Percentiles rank a stretch among this genome's conserved stretches.
These are phyloP conservation scores for Penicillium sp. DNA, from an alignment of 2,329 filamentous ascomycete genomes.

Conservation along the genomic window DNA sequence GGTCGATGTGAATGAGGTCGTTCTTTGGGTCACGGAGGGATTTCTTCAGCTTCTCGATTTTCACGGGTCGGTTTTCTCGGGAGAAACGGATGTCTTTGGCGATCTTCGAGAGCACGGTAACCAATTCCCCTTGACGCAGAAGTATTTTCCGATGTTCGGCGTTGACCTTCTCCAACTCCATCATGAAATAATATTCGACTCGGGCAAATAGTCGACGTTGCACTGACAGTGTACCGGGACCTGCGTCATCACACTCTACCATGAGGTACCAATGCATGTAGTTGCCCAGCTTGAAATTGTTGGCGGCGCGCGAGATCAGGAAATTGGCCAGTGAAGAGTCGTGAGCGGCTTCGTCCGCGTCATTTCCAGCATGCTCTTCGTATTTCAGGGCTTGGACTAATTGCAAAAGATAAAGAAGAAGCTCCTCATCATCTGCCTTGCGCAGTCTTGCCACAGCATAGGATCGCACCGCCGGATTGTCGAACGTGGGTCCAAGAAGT, in stretches of 20 bases:
- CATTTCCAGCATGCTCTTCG: conserved; percentile 65
- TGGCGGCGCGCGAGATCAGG: conserved; percentile 78
- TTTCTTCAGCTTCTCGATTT: conserved; percentile 78
- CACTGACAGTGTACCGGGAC: conserved; percentile 66
- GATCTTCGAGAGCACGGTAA: conserved; percentile 81
- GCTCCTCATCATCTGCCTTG: conserved; percentile 87
- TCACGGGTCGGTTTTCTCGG: conserved; percentile 70
- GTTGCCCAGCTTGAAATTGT: conserved; percentile 86
- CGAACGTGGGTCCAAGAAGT: conserved; percentile 84
- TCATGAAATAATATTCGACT: conserved; percentile 95
- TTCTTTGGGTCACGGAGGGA: conserved; percentile 85
- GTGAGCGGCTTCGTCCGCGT: conserved; percentile 58
- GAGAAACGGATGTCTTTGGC: conserved; percentile 82
- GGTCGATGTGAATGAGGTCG: conserved; percentile 76
- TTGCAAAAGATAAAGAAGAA: conserved; percentile 86
- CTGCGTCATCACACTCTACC: conserved; percentile 87
- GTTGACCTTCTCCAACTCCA: conserved; percentile 71
- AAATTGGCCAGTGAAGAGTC: conserved; percentile 87
- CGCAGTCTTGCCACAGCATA: conserved; percentile 89
- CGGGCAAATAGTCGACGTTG: conserved; percentile 85
- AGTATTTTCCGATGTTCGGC: conserved; percentile 69
- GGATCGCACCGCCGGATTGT: conserved; percentile 79
- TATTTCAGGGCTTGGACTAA: conserved; percentile 95
- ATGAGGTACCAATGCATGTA: conserved; percentile 98
- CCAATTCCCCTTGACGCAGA: conserved; percentile 80